Evolutionary conservation across 2,329 filamentous ascomycete genomes (phyloP).

Genomic region (Pseudovirgaria hyperparasitica): DNA sequence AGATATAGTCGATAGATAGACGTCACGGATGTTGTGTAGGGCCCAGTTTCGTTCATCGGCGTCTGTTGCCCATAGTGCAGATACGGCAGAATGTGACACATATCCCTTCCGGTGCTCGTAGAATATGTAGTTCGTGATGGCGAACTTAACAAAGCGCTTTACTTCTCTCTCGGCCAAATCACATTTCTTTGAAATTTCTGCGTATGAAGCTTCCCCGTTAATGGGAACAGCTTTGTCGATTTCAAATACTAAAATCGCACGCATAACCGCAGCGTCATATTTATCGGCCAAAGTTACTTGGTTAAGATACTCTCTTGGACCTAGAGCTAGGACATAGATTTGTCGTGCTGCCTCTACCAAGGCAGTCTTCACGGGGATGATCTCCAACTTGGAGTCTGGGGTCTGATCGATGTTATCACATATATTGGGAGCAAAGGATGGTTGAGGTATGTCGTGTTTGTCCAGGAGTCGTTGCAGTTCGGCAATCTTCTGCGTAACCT

Average conservation of each 20-base stretch:
- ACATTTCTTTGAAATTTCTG: conserved; percentile 3
- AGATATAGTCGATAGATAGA: conserved; percentile 6
- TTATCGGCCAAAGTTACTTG: too few relatives aligned
- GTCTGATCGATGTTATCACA: too few relatives aligned
- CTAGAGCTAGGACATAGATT: too few relatives aligned
- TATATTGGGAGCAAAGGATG: too few relatives aligned
- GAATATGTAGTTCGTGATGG: conserved; percentile 29
- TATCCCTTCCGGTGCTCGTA: conserved; percentile 21
- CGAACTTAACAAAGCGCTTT: conserved; percentile 24
- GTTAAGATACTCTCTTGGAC: too few relatives aligned
- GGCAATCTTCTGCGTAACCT: too few relatives aligned
- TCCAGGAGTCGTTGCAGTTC: too few relatives aligned
- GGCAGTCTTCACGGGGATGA: too few relatives aligned
- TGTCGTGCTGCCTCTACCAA: too few relatives aligned
- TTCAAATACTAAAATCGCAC: conserved; percentile 8
- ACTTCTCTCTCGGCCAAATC: conserved; percentile 7
- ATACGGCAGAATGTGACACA: conserved; percentile 24
- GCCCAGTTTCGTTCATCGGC: conserved; percentile 8
- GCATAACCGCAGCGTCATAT: too few relatives aligned
- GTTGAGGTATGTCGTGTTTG: too few relatives aligned
- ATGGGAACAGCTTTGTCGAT: conserved; percentile 6
- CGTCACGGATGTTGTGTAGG: conserved; percentile 6
- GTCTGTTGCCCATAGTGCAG: conserved; percentile 6
- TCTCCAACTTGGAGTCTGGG: too few relatives aligned
- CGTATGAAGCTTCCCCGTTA: conserved; percentile 5